Evolutionary conservation across 73 alveolate genomes (phyloP).

Genomic region (Stentor coeruleus): DNA sequence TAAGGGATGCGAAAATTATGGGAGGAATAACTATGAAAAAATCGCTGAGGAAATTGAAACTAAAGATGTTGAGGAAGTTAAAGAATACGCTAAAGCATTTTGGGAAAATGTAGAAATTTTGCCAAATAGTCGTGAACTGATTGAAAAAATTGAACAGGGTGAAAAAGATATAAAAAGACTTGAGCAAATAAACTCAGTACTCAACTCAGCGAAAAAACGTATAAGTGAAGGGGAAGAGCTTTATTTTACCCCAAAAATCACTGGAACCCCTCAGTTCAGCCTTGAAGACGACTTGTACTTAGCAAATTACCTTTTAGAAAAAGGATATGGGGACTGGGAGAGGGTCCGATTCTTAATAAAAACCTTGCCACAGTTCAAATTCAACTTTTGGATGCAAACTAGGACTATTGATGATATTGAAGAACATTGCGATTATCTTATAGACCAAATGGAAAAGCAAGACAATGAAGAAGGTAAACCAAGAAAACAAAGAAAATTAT

Average conservation of each 20-base stretch:
- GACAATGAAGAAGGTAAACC: slow-evolving; percentile 3
- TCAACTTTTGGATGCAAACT: slow-evolving; percentile 67
- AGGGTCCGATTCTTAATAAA: slow-evolving; percentile 62
- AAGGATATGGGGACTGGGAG: slow-evolving; percentile 87
- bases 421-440: slow-evolving; percentile 73
- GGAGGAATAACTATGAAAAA: slow-evolving; percentile 52
- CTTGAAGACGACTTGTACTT: slow-evolving; percentile 48
- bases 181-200: slow-evolving; percentile 41
- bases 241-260: not conserved
- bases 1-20: slow-evolving; percentile 66
- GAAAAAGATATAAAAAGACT: slow-evolving; percentile 50
- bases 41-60: slow-evolving; percentile 60
- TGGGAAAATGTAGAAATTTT: slow-evolving; percentile 80
- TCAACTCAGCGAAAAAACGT: not conserved
- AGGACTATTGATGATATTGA: slow-evolving; percentile 73
- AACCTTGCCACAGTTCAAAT: slow-evolving; percentile 62
- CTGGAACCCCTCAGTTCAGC: slow-evolving; percentile 16
- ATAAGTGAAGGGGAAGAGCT: not conserved
- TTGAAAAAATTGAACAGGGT: slow-evolving; percentile 77
- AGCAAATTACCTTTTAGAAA: slow-evolving; percentile 42
- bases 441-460: slow-evolving; percentile 70
- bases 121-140: slow-evolving; percentile 65
- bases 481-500: not conserved
- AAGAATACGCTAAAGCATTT: slow-evolving; percentile 78
- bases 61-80: slow-evolving; percentile 81